phyloP scores from a whole-genome alignment of 2,329 filamentous ascomycete species.

The Colletotrichum sp. region DNA sequence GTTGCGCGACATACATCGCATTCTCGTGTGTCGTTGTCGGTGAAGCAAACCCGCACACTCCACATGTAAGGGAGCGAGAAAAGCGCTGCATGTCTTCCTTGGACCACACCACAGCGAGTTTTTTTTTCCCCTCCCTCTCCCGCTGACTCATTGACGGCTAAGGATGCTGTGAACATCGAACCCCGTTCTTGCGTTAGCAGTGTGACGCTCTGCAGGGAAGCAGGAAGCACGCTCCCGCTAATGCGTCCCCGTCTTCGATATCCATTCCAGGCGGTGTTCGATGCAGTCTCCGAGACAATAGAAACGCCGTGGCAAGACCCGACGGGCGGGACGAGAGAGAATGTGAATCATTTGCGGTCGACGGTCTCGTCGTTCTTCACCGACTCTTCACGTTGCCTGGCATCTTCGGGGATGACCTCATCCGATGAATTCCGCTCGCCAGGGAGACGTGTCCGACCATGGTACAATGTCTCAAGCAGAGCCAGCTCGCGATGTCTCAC shows the following conservation, averaged over 20 bases:
- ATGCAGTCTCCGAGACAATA: conserved; percentile 19
- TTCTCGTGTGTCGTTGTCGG: conserved; percentile 6
- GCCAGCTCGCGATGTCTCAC: not conserved
- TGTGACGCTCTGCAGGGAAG: conserved; percentile 21
- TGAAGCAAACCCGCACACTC: conserved; percentile 6
- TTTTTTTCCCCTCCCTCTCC: not conserved
- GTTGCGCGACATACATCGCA: conserved; percentile 4
- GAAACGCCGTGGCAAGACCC: conserved; percentile 1
- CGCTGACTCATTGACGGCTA: conserved; percentile 13
- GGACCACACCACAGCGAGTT: not conserved
- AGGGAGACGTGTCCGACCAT: conserved; percentile 3
- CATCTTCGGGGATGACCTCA: conserved; percentile 15
- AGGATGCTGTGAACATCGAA: conserved; percentile 12
- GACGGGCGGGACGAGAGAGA: not conserved
- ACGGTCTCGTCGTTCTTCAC: conserved; percentile 18
- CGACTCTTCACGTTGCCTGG: conserved; percentile 21
- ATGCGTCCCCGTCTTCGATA: conserved; percentile 17
- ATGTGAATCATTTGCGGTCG: conserved; percentile 1
- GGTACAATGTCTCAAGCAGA: not conserved
- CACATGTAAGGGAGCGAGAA: conserved; percentile 8
- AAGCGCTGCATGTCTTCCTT: conserved; percentile 1
- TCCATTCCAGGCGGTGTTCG: conserved; percentile 19
- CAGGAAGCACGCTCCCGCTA: conserved; percentile 18
- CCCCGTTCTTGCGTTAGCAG: conserved; percentile 5
- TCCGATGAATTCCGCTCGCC: not conserved